Conservation (phyloP, 2,329 filamentous ascomycete genomes). For the Fusarium metavorans region DNA sequence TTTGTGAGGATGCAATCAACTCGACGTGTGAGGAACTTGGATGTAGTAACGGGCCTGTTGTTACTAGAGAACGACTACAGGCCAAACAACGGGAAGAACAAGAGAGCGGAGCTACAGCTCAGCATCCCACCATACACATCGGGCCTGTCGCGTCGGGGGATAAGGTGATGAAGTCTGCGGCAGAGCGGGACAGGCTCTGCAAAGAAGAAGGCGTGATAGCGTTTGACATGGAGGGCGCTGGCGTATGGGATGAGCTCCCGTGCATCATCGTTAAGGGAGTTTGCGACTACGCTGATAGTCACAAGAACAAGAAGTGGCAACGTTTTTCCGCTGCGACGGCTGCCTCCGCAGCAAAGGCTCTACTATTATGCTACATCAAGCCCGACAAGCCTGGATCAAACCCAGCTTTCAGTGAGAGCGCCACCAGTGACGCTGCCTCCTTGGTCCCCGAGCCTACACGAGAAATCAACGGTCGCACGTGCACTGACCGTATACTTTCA, state of each 20-base stretch:
- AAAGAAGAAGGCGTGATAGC: constrained; percentile 24
- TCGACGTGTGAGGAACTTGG: neutral
- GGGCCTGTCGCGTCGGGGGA: constrained; percentile 51
- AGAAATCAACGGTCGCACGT: neutral
- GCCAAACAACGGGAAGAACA: neutral
- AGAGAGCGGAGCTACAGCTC: no score
- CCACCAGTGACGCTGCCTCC: neutral
- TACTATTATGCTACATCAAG: neutral
- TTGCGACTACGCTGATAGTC: constrained; percentile 11
- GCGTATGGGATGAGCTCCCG: constrained; percentile 48
- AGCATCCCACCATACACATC: neutral
- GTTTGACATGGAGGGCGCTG: constrained; percentile 51
- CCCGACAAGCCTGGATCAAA: neutral
- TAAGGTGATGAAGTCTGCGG: constrained; percentile 51
- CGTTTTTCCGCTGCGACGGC: constrained; percentile 12
- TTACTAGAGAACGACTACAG: neutral
- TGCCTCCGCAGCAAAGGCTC: neutral
- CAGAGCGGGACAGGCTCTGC: constrained; percentile 49
- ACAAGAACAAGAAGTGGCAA: constrained; percentile 3
- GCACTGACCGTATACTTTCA: neutral
- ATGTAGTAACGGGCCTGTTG: neutral
- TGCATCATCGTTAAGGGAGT: constrained; percentile 51
- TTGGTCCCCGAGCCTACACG: neutral
- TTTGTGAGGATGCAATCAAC: neutral
- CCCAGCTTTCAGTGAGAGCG: no score